Evolutionary conservation across 2,329 filamentous ascomycete species (phyloP).

Genomic region (Colletotrichum sp.): DNA sequence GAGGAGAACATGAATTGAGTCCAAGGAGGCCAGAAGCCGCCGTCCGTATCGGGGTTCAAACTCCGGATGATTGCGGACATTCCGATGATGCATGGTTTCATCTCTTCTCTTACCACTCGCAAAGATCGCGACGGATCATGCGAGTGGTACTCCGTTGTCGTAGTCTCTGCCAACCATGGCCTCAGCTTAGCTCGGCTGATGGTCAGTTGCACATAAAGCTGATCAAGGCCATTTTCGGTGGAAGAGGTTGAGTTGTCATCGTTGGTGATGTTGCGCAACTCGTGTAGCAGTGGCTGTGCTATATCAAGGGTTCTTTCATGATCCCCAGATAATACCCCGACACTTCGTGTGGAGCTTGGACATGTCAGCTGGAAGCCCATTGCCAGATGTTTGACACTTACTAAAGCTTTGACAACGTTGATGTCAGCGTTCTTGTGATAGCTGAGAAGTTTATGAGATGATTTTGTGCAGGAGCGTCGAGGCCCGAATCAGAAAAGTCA

Average conservation of each 20-base stretch:
- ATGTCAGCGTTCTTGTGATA: background rate
- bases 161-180: background rate
- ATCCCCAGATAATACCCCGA: background rate
- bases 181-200: background rate
- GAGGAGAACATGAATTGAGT: slow-evolving; percentile 21
- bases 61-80: background rate
- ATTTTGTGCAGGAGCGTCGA: background rate
- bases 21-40: slow-evolving; percentile 25
- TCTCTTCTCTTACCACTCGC: background rate
- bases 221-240: background rate
- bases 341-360: background rate
- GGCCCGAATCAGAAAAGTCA: background rate
- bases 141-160: background rate
- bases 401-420: background rate
- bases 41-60: slow-evolving; percentile 15
- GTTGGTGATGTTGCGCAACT: background rate
- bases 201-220: background rate
- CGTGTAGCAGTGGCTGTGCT: background rate
- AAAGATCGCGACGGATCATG: background rate
- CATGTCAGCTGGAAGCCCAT: background rate
- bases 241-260: background rate
- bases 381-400: background rate
- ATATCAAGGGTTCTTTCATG: background rate
- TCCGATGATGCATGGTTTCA: background rate
- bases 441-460: background rate